A percentile compares a stretch with the other conserved stretches of the same genome.
Evolutionary conservation across 2,329 filamentous ascomycete species (phyloP).

Genomic region (Colletotrichum eremochloae): DNA sequence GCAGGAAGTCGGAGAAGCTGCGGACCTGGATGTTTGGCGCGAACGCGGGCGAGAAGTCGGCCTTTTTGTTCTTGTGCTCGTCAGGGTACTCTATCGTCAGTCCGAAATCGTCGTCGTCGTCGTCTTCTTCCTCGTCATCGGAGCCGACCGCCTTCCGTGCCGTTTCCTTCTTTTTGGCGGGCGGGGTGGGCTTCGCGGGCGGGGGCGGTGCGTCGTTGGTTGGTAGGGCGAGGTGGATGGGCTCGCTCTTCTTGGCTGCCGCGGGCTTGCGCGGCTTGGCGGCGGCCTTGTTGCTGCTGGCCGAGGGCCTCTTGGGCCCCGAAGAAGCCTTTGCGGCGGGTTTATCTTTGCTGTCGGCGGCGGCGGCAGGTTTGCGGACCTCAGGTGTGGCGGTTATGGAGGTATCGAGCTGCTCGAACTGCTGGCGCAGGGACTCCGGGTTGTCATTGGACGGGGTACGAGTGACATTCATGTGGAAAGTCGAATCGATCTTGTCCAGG

Average conservation of each 20-base stretch:
- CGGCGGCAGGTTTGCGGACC: conserved; percentile 44
- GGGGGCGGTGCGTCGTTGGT: conserved; percentile 45
- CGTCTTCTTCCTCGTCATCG: conserved; percentile 68
- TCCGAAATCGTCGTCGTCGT: conserved; percentile 69
- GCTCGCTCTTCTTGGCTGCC: conserved; percentile 53
- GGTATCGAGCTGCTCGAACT: conserved; percentile 74
- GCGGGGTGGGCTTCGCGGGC: conserved; percentile 31
- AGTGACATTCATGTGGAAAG: conserved; percentile 88
- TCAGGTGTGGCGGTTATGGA: conserved; percentile 46
- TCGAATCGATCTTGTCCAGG: conserved; percentile 84
- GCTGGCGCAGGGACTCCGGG: conserved; percentile 71
- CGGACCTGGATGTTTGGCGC: conserved; percentile 52
- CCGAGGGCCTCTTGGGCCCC: conserved; percentile 46
- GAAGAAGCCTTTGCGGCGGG: conserved; percentile 40
- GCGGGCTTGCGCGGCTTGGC: conserved; percentile 48
- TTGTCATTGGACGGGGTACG: conserved; percentile 76
- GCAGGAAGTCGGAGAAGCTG: conserved; percentile 67
- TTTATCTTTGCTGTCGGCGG: conserved; percentile 41
- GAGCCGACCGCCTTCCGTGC: conserved; percentile 54
- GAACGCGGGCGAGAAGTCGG: conserved; percentile 65
- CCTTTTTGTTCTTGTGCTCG: conserved; percentile 50
- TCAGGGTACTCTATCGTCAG: conserved; percentile 72
- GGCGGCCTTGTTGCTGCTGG: conserved; percentile 40
- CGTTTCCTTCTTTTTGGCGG: conserved; percentile 48
- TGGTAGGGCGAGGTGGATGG: conserved; percentile 56